phyloP scores from a whole-genome alignment of 2,329 filamentous ascomycete species.

The Monosporascus sp. region DNA sequence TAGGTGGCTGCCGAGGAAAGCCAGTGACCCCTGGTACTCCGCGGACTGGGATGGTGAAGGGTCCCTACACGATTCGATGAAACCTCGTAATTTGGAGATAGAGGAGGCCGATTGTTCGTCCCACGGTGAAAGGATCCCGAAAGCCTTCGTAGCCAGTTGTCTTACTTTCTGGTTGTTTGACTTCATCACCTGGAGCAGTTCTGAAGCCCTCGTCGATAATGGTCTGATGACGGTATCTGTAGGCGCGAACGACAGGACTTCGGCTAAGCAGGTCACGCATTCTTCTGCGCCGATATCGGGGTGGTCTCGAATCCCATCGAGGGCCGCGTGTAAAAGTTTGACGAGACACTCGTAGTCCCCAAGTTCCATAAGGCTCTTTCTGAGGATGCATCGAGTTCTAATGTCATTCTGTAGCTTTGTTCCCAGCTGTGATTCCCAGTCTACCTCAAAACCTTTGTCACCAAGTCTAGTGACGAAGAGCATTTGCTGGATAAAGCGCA shows the following conservation, averaged over 20 bases:
- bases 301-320: constrained; percentile 49
- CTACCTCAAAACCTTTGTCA: constrained; percentile 59
- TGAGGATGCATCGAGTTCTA: constrained; percentile 54
- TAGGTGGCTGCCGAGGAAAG: constrained; percentile 21
- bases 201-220: constrained; percentile 40
- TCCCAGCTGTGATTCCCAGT: constrained; percentile 80
- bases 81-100: constrained; percentile 30
- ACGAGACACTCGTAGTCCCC: constrained; percentile 33
- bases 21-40: constrained; percentile 25
- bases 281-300: constrained; percentile 28
- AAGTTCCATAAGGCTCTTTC: constrained; percentile 40
- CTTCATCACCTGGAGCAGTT: constrained; percentile 55
- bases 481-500: constrained; percentile 59
- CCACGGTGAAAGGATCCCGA: constrained; percentile 74
- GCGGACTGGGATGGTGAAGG: constrained; percentile 22
- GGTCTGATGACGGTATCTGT: constrained; percentile 20
- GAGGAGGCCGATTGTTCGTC: constrained; percentile 35
- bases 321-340: constrained; percentile 47
- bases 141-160: constrained; percentile 59
- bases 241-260: constrained; percentile 25
- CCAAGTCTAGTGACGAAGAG: constrained; percentile 44
- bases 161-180: constrained; percentile 70
- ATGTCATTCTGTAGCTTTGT: constrained; percentile 66
- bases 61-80: constrained; percentile 16
- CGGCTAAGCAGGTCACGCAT: constrained; percentile 20